These are phyloP conservation scores for Alternaria infectoria DNA, from an alignment of 2,329 filamentous ascomycete species.

Conservation along the genomic window DNA sequence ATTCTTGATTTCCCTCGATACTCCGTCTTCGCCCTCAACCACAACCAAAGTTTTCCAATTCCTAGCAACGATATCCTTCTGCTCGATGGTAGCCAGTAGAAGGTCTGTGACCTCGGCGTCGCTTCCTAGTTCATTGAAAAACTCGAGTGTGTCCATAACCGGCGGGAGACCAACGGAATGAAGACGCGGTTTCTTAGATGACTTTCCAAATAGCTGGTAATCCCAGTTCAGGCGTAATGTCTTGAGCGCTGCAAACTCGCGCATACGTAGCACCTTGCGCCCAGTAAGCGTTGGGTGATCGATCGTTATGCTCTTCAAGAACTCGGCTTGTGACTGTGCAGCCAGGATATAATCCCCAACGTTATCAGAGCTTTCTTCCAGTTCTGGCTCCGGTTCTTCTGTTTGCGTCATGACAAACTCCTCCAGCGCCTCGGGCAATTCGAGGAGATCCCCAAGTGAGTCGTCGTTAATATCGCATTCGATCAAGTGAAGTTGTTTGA, in stretches of 20 bases:
- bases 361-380: conserved; percentile 42
- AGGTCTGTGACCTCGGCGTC: conserved; percentile 41
- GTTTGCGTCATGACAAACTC: conserved; percentile 43
- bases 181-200: conserved; percentile 39
- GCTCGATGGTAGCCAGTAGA: conserved; percentile 34
- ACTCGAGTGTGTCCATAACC: conserved; percentile 34
- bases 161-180: conserved; percentile 42
- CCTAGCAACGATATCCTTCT: conserved; percentile 33
- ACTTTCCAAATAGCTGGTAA: conserved; percentile 42
- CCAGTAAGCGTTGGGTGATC: conserved; percentile 36
- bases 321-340: conserved; percentile 35
- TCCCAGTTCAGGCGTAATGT: conserved; percentile 40
- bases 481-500: conserved; percentile 36
- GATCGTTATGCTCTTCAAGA: conserved; percentile 37
- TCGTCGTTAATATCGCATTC: conserved; percentile 46
- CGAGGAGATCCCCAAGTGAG: conserved; percentile 37
- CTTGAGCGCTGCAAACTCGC: conserved; percentile 34
- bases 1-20: conserved; percentile 31
- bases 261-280: conserved; percentile 37
- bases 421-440: conserved; percentile 38
- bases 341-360: conserved; percentile 42
- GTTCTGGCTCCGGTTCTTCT: conserved; percentile 37
- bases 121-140: conserved; percentile 41
- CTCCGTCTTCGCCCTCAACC: conserved; percentile 32
- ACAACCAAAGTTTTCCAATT: conserved; percentile 33